Base-by-base conservation (phyloP, 352 stramenopile species). In the Hyaloperonospora brassicae region DNA sequence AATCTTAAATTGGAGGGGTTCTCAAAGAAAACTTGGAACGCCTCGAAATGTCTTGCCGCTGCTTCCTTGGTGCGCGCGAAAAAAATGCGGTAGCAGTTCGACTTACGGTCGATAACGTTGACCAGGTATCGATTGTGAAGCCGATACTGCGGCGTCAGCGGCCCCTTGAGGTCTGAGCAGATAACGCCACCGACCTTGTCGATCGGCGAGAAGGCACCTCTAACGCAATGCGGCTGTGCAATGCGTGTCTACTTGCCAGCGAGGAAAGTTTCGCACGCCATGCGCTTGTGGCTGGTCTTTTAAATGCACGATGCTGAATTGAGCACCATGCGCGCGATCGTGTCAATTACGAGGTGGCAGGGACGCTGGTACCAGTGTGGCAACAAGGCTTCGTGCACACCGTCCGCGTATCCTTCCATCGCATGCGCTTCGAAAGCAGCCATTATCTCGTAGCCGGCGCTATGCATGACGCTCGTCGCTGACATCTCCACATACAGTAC, bases 11-110 rank as follows among this genome's bases (percentile, higher is more conserved):
- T 23, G 24, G 60, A 68, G 2, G 17, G 17, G 22, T 48, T 54
- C 27, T 68, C 51, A 30, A 58, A 68, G 1, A 27, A n/a, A 12
- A 47, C 36, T 5, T 61, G 43, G 14, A 61, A 60, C 0, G 57
- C 2, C 24, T 63, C 10, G 30, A 53, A 57, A 12, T 31, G 7
- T 13, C 42, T 39, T 23, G 34, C 34, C 7, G 34, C 34, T 39
- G 7, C 12, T 7, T 12, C 34, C 34, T 39, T 39, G 7, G 34
- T 39, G 34, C 34, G 34, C 7, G 34, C 7, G 12, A 39, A 39
- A 39, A 7, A 39, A 7, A 39, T 12, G 12, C 34, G 34, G 34
- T 39, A 7, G 34, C 12, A 39, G 7, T 7, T 39, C n/a, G n/a
- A n/a, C n/a, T n/a, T n/a, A n/a, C n/a, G n/a, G n/a, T n/a, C n/a